Percentiles rank a stretch among this genome's conserved stretches.
Conservation (phyloP, 148 eudicot genomes). For the Diospyros lotus region DNA sequence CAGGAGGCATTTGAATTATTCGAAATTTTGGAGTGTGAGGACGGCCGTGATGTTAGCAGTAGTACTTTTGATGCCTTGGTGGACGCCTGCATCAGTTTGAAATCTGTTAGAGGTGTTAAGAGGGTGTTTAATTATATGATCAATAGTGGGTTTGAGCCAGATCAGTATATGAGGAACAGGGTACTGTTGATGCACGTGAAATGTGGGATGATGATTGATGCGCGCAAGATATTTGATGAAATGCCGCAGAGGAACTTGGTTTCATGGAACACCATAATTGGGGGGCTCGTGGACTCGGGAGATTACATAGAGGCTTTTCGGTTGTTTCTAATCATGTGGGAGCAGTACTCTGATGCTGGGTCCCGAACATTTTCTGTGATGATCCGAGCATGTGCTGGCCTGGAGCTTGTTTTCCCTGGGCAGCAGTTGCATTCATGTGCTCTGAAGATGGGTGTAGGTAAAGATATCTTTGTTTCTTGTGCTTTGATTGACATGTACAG, state of each 20-base stretch:
- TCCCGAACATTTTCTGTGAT: conserved; percentile 54
- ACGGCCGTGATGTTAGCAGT: conserved; percentile 26
- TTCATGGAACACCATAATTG: conserved; percentile 78
- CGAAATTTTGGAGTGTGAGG: conserved; percentile 65
- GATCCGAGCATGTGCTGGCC: conserved; percentile 65
- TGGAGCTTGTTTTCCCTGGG: conserved; percentile 53
- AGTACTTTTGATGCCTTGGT: conserved; percentile 70
- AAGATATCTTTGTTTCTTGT: conserved; percentile 60
- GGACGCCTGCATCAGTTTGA: conserved; percentile 64
- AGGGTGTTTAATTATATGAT: conserved; percentile 53
- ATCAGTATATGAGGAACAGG: conserved; percentile 73
- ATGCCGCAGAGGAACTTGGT: conserved; percentile 63
- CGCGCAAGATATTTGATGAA: conserved; percentile 63
- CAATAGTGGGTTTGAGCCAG: conserved; percentile 43
- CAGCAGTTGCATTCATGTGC: conserved; percentile 64
- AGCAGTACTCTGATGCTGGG: conserved; percentile 38
- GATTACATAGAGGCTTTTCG: conserved; percentile 57
- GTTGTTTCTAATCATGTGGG: conserved; percentile 61
- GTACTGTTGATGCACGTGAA: conserved; percentile 73
- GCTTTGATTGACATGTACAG: conserved; percentile 86
- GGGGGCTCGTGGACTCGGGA: conserved; percentile 66
- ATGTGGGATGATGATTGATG: conserved; percentile 83
- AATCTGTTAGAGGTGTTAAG: conserved; percentile 70
- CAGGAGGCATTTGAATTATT: conserved; percentile 72
- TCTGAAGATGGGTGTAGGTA: conserved; percentile 48